Conservation (phyloP, 805 yeast species). For the Lachancea fermentati region DNA sequence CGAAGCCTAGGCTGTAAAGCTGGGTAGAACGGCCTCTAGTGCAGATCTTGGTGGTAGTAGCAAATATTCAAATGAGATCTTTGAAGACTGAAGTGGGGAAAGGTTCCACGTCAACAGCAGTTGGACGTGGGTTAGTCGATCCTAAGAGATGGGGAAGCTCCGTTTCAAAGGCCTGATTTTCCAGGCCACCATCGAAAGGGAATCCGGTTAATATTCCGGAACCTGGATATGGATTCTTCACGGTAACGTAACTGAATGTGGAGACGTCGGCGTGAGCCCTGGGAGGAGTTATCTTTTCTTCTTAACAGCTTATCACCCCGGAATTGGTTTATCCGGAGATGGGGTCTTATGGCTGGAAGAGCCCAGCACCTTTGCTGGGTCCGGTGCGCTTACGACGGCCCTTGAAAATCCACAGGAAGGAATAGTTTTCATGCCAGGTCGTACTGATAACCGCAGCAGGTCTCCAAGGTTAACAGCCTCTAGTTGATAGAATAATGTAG, state of each 20-base stretch:
- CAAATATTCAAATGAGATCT: constrained; percentile 39
- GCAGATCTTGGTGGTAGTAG: constrained; percentile 41
- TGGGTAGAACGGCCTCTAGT: constrained; percentile 39
- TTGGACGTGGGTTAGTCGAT: constrained; percentile 41
- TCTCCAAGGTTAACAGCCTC: constrained; percentile 43
- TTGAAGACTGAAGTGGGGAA: constrained; percentile 41
- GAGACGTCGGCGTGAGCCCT: constrained; percentile 40
- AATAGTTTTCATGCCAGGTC: constrained; percentile 38
- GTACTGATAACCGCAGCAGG: constrained; percentile 43
- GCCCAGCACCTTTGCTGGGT: constrained; percentile 35
- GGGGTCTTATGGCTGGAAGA: constrained; percentile 38
- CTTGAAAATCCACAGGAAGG: constrained; percentile 39
- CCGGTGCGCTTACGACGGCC: constrained; percentile 39
- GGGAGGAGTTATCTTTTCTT: constrained; percentile 41
- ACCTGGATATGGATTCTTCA: constrained; percentile 39
- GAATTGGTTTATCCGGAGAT: constrained; percentile 39
- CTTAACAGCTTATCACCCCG: constrained; percentile 39
- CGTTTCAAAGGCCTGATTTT: constrained; percentile 35
- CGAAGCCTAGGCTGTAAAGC: constrained; percentile 38
- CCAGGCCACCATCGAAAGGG: constrained; percentile 38
- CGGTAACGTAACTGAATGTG: constrained; percentile 40
- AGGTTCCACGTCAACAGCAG: constrained; percentile 40
- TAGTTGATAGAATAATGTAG: constrained; percentile 40
- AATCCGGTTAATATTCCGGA: constrained; percentile 41
- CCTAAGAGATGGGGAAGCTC: constrained; percentile 39